Evolutionary conservation across 805 yeast species (phyloP), one percentile per base, ranked within the genome.

Genomic region (Kregervanrija pseudodelftensis): DNA sequence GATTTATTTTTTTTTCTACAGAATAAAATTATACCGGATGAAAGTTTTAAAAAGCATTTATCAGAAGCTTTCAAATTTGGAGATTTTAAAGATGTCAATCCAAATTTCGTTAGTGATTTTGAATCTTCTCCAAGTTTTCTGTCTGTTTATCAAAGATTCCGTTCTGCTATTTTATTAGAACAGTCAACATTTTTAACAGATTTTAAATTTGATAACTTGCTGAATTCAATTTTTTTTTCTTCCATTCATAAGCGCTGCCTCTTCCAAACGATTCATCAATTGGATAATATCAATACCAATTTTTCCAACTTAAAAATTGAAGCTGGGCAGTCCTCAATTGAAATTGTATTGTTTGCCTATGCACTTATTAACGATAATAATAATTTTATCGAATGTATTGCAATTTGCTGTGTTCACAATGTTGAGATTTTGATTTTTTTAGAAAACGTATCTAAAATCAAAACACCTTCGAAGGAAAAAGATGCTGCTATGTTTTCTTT

Each of bases 181-280:
- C 53, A 53, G 32, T 51, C 58, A 13, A 49, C 58, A 3, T 39
- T 56, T 10, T 41, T 46, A 1, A 49, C 49, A 35, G 60, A 58
- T 39, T 17, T 33, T 9, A 48, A 44, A 32, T 44, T 42, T 13
- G 44, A 36, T 13, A 48, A 30, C 28, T 37, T 48, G 11, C 11
- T 48, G 10, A 50, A 50, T 28, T 46, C 47, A 4, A 4, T 48
- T 2, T 50, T 50, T 33, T 46, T 30, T 13, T 39, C 51, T n/a
- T 43, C 49, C 1, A 41, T 38, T 15, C 46, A 49, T 30, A 45
- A 41, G 33, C n/a, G 28, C 8, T 22, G 28, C 7, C 28, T 22
- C 7, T 4, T 22, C 28, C 28, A 22, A 22, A 22, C 28, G 7
- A 22, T 22, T 22, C 28, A 22, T 22, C 28, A 22, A 22, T 22